Base-by-base conservation (phyloP, 352 stramenopile species). In the Pythium apleroticum region DNA sequence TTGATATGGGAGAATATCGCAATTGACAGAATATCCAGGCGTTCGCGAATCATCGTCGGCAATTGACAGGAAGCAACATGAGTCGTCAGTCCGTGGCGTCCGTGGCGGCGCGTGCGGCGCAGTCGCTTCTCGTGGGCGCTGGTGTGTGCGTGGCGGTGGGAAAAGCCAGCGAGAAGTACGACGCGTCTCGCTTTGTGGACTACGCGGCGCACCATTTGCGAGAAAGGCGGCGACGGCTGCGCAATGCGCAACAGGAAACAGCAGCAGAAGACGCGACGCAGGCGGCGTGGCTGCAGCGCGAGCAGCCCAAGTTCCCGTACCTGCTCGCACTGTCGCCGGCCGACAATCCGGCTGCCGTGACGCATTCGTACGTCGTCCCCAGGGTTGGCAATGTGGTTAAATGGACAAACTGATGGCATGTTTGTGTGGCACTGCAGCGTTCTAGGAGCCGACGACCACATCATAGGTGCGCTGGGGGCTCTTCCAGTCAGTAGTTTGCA, bases 241-340 rank as follows among this genome's bases (percentile, higher is more conserved):
- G 25, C 53, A 37, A 35, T 22, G 48, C 66, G 15, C 19, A 60
- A 17, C 35, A 72, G 14, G 17, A n/a, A 15, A 45, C 31, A 20
- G 17, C 50, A 53, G 27, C 25, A 12, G 27, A n/a, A 12, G 12
- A 20, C 5, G 8, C 31, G 28, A 19, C 14, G 17, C 12, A 52
- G 24, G 54, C 14, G 8, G 15, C 33, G 9, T 92, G 80, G 84
- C 70, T 92, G 39, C 65, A 78, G 52, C 68, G 63, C 53, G 74
- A 84, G 50, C 59, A 60, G 30, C 79, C 84, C 15, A 81, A 80
- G 60, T 89, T 93, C 30, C 84, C 84, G 19, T 91, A 88, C 52
- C 52, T 91, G 43, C 37, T 93, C 31, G 78, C 76, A 11, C 68
- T 85, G 12, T 88, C 84, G 0, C 39, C 75, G 8, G 84, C 78